Evolutionary conservation across 441 rosid genomes (phyloP), one percentile per base, ranked within the genome.

Genomic region (Caryocar brasiliense): DNA sequence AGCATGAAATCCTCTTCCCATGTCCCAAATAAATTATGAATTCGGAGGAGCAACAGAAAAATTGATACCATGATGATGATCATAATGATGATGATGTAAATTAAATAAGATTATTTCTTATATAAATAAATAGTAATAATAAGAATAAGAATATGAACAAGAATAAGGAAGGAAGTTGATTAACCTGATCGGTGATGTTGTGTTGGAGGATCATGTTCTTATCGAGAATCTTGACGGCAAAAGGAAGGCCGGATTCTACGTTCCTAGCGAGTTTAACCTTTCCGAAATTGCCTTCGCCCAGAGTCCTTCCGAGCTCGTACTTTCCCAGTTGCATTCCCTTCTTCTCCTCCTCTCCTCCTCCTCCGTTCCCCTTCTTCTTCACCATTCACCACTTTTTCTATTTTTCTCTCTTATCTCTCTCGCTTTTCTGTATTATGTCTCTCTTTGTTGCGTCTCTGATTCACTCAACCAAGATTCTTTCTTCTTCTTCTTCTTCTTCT

Each of bases 271-370:
- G 62, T 65, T 79, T 85, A 4, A 92, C 98, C 67, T 92, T 87
- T 0, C 89, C 98, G 40, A 87, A 92, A 71, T 85, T 87, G 33
- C 96, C 98, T 65, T 83, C 95, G 4, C 98, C 98, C 1, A 91
- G 81, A 34, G 91, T 87, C 65, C 76, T 74, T 39, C 98, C 95
- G 3, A 91, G 74, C 67, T 85, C 84, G 79, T 91, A 91, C 66
- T 86, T 86, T 13, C 90, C 96, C 21, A 91, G 66, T 58, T 70
- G 87, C 85, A 81, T 79, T 77, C 86, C 92, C 79, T 65, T 70
- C 41, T 39, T 47, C 59, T 47, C 34, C 62, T 26, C 39, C 47
- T 45, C 24, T 64, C 33, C 24, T 63, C 52, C 48, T 44, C 32
- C 30, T 18, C 45, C 52, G 24, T 5, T 11, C 19, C 21, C 21